These are phyloP conservation scores for Sporobolomyces roseus DNA, from an alignment of 768 basidiomycete genomes.

Conservation along the genomic window DNA sequence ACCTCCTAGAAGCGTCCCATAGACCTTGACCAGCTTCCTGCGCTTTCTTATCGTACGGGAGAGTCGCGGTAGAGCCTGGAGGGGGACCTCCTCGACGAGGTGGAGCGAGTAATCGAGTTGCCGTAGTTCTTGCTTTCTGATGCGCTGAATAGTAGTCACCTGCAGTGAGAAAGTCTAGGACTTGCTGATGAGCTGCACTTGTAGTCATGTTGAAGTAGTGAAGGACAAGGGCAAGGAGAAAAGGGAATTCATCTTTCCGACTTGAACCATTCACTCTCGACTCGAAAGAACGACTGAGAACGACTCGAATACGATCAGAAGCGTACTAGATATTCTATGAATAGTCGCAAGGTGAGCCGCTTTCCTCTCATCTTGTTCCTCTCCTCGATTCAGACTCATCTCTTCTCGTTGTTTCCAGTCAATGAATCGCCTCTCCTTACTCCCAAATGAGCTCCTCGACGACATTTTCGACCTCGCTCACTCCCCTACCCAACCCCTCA, in stretches of 20 bases:
- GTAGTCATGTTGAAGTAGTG: background rate
- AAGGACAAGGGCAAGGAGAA: background rate
- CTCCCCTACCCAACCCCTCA: no score
- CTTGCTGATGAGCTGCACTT: constrained; percentile 18
- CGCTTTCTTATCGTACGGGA: constrained; percentile 64
- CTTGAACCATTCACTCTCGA: background rate
- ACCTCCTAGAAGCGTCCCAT: constrained; percentile 80
- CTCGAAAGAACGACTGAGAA: no score
- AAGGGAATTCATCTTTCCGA: background rate
- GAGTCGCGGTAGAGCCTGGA: constrained; percentile 54
- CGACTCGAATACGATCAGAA: no score
- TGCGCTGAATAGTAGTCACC: constrained; percentile 86
- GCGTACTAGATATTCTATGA: no score
- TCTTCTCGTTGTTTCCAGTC: background rate
- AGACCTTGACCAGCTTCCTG: constrained; percentile 87
- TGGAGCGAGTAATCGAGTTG: constrained; percentile 59
- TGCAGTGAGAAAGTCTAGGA: constrained; percentile 65
- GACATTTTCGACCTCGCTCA: no score
- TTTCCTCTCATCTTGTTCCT: no score
- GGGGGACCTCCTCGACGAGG: constrained; percentile 17
- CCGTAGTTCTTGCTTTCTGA: constrained; percentile 93
- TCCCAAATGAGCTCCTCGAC: background rate
- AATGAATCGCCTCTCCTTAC: background rate
- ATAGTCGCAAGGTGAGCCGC: no score
- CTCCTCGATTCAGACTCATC: no score